Base-by-base conservation (phyloP, 345 rosid species). In the Heritiera fomes region DNA sequence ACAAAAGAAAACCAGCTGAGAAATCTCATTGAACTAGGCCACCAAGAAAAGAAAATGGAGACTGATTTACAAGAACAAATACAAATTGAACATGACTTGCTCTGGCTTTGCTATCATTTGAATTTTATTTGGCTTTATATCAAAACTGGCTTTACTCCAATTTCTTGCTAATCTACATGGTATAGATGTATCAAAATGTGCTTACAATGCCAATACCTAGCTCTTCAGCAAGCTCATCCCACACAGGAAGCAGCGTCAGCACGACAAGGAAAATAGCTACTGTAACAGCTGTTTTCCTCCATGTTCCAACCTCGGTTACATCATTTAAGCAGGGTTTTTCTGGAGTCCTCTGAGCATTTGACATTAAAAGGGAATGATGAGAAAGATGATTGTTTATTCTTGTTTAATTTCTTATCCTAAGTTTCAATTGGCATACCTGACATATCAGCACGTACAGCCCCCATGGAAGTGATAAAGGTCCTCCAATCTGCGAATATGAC, bases 201-300 rank as follows among this genome's bases (percentile, higher is more conserved):
- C 86, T 92, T 73, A 92, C 90, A 69, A 95, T 96, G 77, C 97
- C 99, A 81, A 95, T 93, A 46, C 99, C 98, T 43, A 95, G 80
- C 84, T 95, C 99, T 86, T 91, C 99, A 11, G 99, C 97, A 32
- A 95, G 98, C 79, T 93, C 96, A 67, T 95, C 98, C 91, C 96
- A 90, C 60, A 95, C 87, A 0, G 99, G 99, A 64, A 95, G 87
- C 28, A 95, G 94, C 1, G 94, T 95, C 83, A 93, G 81, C 56
- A 89, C 76, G 23, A 91, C 97, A 46, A 92, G 85, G 49, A 90
- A 67, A 50, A 89, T 81, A 3, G 96, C 91, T 13, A 81, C 78
- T 1, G 71, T 77, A 1, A 95, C 99, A 18, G 82, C 82, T 3
- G 87, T 86, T 80, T 93, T 91, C 84, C 98, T 89, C 98, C 93